Evolutionary conservation across 1,139 yeast species (phyloP).

Genomic region (Protomyces arabidopsidicola): DNA sequence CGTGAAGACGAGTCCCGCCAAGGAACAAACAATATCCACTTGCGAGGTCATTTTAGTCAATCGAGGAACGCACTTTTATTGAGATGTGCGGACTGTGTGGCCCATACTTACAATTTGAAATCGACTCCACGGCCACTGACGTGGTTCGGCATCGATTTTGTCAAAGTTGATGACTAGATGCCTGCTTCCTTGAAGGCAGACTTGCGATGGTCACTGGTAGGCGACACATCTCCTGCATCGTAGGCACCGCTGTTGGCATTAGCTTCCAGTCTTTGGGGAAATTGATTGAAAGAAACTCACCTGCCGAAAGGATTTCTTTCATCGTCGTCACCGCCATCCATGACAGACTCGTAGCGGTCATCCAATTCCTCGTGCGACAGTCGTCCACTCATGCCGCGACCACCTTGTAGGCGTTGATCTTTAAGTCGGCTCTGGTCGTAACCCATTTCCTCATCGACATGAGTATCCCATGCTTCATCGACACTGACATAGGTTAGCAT

Average conservation of each 20-base stretch:
- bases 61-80: too few relatives aligned
- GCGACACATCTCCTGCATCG: not conserved
- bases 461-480: slow-evolving; percentile 25
- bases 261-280: not conserved
- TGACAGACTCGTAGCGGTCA: slow-evolving; percentile 20
- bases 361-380: slow-evolving; percentile 20
- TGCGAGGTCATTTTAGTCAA: too few relatives aligned
- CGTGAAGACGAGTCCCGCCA: too few relatives aligned
- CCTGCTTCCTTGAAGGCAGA: slow-evolving; percentile 19
- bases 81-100: too few relatives aligned
- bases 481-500: slow-evolving; percentile 8
- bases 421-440: slow-evolving; percentile 1
- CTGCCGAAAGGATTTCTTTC: slow-evolving; percentile 18
- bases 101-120: too few relatives aligned
- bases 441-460: slow-evolving; percentile 25
- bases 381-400: not conserved
- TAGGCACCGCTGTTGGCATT: not conserved
- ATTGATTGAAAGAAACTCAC: not conserved
- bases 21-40: too few relatives aligned
- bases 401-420: not conserved
- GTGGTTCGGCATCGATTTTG: too few relatives aligned
- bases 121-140: too few relatives aligned
- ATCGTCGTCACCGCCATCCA: slow-evolving; percentile 21
- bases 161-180: not conserved
- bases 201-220: slow-evolving; percentile 1